A percentile compares a stretch with the other conserved stretches of the same genome.
Evolutionary conservation across 805 yeast species (phyloP).

Genomic region (Yarrowia yakushimensis): DNA sequence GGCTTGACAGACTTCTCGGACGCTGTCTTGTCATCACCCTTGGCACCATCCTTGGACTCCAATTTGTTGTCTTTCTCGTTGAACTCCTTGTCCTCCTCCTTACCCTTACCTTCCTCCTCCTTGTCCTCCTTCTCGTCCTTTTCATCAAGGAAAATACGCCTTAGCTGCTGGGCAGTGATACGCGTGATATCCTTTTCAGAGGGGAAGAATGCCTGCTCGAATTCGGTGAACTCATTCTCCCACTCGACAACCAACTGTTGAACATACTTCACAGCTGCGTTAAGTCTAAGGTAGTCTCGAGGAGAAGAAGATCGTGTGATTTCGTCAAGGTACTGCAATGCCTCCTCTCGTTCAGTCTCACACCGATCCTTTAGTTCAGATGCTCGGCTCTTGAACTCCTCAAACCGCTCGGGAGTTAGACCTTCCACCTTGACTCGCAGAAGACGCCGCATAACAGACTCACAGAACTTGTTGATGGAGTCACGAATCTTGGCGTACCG

Average conservation of each 20-base stretch:
- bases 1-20: not conserved
- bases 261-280: constrained; percentile 61
- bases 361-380: constrained; percentile 55
- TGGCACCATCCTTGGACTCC: not conserved
- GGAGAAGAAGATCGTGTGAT: constrained; percentile 56
- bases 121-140: constrained; percentile 34
- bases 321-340: constrained; percentile 47
- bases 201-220: constrained; percentile 76
- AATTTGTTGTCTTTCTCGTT: constrained; percentile 16
- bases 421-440: constrained; percentile 75
- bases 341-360: constrained; percentile 47
- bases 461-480: constrained; percentile 61
- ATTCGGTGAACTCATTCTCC: constrained; percentile 78
- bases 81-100: constrained; percentile 29
- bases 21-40: not conserved
- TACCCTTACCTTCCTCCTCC: constrained; percentile 25
- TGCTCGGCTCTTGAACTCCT: constrained; percentile 61
- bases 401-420: constrained; percentile 65
- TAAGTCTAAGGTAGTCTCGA: constrained; percentile 65
- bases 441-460: constrained; percentile 65
- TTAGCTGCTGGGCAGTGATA: constrained; percentile 82
- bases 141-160: constrained; percentile 63
- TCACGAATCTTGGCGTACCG: constrained; percentile 51
- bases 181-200: constrained; percentile 89
- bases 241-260: constrained; percentile 82